Conservation (phyloP, 1,139 yeast species). For the Yamadazyma songkhlaensis region DNA sequence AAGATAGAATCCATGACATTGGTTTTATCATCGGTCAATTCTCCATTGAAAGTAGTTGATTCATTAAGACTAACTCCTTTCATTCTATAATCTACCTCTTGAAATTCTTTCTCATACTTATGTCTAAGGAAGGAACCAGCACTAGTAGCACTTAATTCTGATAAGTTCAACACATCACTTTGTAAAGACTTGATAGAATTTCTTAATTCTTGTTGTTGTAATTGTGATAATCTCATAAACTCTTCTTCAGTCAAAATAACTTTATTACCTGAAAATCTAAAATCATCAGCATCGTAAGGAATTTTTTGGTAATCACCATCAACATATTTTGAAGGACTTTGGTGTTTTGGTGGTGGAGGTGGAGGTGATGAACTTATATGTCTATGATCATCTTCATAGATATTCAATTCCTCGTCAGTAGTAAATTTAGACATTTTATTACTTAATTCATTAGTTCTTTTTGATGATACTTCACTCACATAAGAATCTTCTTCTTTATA, state of each 20-base stretch:
- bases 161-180: constrained; percentile 47
- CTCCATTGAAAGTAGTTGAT: constrained; percentile 15
- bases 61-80: constrained; percentile 19
- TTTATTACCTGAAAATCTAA: constrained; percentile 26
- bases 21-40: constrained; percentile 17
- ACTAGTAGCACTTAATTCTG: constrained; percentile 82
- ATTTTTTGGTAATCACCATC: constrained; percentile 8
- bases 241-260: constrained; percentile 28
- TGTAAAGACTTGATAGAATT: constrained; percentile 44
- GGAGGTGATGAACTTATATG: constrained; percentile 39
- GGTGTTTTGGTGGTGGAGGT: constrained; percentile 51
- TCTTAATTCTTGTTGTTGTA: constrained; percentile 39
- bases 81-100: constrained; percentile 21
- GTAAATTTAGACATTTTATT: constrained; percentile 28
- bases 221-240: constrained; percentile 25
- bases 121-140: constrained; percentile 85
- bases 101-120: constrained; percentile 46
- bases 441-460: constrained; percentile 36
- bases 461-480: constrained; percentile 40
- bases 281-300: constrained; percentile 43
- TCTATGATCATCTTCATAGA: constrained; percentile 16
- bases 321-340: constrained; percentile 10
- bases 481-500: constrained; percentile 24
- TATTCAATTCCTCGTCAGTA: constrained; percentile 25
- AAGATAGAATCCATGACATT: constrained; percentile 41